Conservation (phyloP, 1,284 basidiomycete species). For the Puccinia coronata region DNA sequence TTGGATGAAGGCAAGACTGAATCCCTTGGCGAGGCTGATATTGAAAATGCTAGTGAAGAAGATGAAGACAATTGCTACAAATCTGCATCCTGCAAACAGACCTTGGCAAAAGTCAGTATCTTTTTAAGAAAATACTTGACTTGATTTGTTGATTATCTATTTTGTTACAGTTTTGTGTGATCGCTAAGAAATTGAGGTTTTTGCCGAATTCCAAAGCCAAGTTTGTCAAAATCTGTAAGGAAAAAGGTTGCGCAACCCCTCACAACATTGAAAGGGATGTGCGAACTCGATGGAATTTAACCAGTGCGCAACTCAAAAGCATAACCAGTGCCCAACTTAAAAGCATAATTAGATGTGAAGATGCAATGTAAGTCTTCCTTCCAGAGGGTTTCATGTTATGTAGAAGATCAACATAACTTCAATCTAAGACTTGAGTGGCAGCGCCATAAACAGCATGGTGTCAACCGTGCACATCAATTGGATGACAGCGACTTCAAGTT, state of each 20-base stretch:
- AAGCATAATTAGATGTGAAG: not conserved
- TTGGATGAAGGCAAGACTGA: too few species aligned
- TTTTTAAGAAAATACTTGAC: too few species aligned
- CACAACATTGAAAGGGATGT: conserved; percentile 15
- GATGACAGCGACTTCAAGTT: not conserved
- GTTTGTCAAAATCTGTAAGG: not conserved
- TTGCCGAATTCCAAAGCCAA: not conserved
- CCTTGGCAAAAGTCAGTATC: not conserved
- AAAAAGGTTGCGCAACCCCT: not conserved
- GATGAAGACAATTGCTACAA: too few species aligned
- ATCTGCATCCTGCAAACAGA: not conserved
- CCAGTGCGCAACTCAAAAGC: not conserved
- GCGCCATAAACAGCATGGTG: conserved; percentile 8
- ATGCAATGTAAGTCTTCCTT: not conserved
- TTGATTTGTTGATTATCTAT: not conserved
- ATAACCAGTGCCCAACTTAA: too few species aligned
- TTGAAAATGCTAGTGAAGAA: too few species aligned
- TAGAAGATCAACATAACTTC: not conserved
- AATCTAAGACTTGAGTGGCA: conserved; percentile 24
- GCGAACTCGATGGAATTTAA: conserved; percentile 5
- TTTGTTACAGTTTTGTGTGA: not conserved
- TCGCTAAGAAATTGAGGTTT: not conserved
- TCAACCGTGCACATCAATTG: not conserved
- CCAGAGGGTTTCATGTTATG: not conserved
- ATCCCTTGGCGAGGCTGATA: too few species aligned